A percentile compares a stretch with the other conserved stretches of the same genome.
Conservation (phyloP, 202 grass and related monocot genomes). For the Sporobolus alterniflorus region DNA sequence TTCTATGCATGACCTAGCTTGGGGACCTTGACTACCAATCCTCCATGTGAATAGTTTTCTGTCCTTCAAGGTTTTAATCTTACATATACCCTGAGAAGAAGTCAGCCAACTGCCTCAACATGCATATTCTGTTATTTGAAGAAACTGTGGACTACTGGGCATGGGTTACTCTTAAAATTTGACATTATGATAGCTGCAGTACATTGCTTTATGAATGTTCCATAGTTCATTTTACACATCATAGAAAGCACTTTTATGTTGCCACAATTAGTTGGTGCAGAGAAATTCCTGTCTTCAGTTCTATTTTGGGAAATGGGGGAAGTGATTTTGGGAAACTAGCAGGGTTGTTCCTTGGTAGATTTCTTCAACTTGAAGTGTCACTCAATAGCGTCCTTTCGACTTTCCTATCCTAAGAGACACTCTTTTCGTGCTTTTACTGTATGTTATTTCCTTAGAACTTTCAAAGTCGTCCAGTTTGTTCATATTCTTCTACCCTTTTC, state of each 20-base stretch:
- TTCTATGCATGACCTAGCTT: neutral
- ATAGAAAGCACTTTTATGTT: slow-evolving; percentile 9
- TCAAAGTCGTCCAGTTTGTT: neutral
- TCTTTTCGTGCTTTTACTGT: slow-evolving; percentile 23
- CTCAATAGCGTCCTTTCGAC: slow-evolving; percentile 6
- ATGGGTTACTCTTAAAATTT: neutral
- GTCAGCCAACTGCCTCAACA: slow-evolving; percentile 12
- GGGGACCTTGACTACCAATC: neutral
- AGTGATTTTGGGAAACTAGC: neutral
- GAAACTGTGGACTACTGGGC: neutral
- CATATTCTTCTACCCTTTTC: slow-evolving; percentile 26
- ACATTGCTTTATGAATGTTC: neutral
- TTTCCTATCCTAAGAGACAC: neutral
- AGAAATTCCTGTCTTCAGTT: neutral
- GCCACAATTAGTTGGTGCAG: neutral
- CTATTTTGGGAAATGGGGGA: neutral
- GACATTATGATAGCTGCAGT: slow-evolving; percentile 15
- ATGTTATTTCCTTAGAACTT: slow-evolving; percentile 30
- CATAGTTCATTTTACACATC: slow-evolving; percentile 8
- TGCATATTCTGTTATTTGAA: slow-evolving; percentile 12
- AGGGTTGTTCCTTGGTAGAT: neutral
- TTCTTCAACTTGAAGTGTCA: slow-evolving; percentile 20
- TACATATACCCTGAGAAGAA: slow-evolving; percentile 5
- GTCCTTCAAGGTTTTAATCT: neutral
- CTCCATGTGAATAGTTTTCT: slow-evolving; percentile 19